phyloP scores from a whole-genome alignment of 257 asterid species.

The Solanum arcanum region DNA sequence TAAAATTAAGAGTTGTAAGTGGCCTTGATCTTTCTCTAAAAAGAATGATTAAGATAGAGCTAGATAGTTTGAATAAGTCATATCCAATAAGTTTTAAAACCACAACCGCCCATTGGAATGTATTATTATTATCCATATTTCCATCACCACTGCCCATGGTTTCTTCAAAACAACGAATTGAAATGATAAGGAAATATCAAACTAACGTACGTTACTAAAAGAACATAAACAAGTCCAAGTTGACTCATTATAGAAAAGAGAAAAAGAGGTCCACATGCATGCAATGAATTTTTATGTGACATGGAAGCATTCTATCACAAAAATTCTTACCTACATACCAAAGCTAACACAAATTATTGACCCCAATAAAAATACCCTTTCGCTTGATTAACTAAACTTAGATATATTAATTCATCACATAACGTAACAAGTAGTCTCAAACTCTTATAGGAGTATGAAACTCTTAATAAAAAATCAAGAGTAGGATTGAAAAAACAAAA shows the following conservation, averaged over 20 bases:
- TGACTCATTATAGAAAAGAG: constrained; percentile 1
- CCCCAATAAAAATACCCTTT: too few species aligned
- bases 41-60: neutral
- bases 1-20: neutral
- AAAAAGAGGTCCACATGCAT: constrained; percentile 8
- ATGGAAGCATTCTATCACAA: constrained; percentile 4
- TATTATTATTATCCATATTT: neutral
- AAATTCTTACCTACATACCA: neutral
- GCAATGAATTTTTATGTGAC: neutral
- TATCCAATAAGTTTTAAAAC: neutral
- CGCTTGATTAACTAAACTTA: too few species aligned
- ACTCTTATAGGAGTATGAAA: too few species aligned
- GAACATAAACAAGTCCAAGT: neutral
- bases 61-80: neutral
- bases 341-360: neutral
- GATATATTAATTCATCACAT: too few species aligned
- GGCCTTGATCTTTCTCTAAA: neutral
- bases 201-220: neutral
- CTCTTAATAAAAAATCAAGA: too few species aligned
- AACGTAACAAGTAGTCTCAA: too few species aligned
- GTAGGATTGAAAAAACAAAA: too few species aligned
- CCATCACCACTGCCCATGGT: constrained; percentile 13
- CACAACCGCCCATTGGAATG: constrained; percentile 14
- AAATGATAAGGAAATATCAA: neutral
- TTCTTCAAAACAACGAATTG: constrained; percentile 1